A percentile compares a stretch with the other conserved stretches of the same genome.
phyloP scores from a whole-genome alignment of 176 grass and related monocot genomes.

The Thinopyrum elongatum region DNA sequence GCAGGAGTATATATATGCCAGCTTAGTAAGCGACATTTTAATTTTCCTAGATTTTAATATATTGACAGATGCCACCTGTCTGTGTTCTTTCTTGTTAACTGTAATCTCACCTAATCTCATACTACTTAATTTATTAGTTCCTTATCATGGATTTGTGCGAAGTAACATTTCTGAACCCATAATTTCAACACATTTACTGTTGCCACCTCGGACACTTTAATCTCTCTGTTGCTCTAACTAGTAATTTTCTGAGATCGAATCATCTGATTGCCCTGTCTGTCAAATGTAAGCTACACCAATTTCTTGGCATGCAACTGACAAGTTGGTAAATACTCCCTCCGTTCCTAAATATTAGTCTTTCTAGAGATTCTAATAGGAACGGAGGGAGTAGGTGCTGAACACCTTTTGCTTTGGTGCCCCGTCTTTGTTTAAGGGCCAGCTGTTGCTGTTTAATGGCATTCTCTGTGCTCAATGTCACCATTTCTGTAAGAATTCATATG shows the following conservation, averaged over 20 bases:
- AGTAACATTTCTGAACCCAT: background rate
- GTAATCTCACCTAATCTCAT: too few species aligned
- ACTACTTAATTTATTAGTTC: background rate
- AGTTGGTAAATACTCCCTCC: background rate
- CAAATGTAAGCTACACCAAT: slow-evolving; percentile 1
- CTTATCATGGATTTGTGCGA: background rate
- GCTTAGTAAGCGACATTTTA: background rate
- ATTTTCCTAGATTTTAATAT: background rate
- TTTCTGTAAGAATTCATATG: slow-evolving; percentile 24
- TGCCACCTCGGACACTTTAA: background rate
- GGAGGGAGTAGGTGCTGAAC: background rate
- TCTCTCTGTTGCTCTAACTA: slow-evolving; percentile 9
- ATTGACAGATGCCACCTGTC: background rate
- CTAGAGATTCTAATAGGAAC: too few species aligned
- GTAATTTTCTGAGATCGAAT: background rate
- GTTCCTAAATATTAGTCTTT: too few species aligned
- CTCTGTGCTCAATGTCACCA: slow-evolving; percentile 27
- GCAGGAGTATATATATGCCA: background rate
- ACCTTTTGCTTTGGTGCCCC: slow-evolving; percentile 27
- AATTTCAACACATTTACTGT: background rate
- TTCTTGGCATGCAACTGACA: slow-evolving; percentile 11
- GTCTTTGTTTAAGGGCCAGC: background rate
- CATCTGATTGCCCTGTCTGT: background rate
- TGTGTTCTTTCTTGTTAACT: background rate
- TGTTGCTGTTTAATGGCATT: background rate